phyloP scores from a whole-genome alignment of 2,329 filamentous ascomycete species.

The Trichoderma simmonsii region DNA sequence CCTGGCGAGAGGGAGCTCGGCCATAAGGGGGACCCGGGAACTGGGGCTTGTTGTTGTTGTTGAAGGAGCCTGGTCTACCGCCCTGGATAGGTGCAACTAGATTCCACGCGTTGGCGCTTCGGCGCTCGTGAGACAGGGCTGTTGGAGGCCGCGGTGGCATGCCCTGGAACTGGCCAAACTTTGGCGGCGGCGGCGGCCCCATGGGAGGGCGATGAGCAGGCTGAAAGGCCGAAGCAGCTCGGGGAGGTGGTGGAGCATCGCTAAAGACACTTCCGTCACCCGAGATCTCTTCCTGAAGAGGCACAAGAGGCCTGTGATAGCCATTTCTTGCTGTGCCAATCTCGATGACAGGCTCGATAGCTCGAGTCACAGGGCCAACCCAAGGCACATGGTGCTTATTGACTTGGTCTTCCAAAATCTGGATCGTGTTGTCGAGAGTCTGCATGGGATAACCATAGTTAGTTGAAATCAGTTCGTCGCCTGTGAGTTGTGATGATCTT shows the following conservation, averaged over 20 bases:
- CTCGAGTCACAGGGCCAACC: constrained; percentile 34
- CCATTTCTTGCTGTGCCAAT: constrained; percentile 27
- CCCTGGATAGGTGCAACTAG: constrained; percentile 22
- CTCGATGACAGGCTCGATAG: constrained; percentile 32
- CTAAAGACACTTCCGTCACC: neutral
- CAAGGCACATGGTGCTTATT: constrained; percentile 36
- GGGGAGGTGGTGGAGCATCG: constrained; percentile 23
- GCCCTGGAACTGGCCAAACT: constrained; percentile 32
- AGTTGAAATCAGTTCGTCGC: neutral
- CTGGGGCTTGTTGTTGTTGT: constrained; percentile 19
- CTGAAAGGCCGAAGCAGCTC: constrained; percentile 27
- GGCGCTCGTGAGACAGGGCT: constrained; percentile 27
- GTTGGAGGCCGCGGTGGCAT: constrained; percentile 31
- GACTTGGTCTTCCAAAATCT: constrained; percentile 36
- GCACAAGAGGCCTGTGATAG: constrained; percentile 28
- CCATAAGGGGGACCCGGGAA: constrained; percentile 20
- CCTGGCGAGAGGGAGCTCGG: constrained; percentile 23
- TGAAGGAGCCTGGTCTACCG: constrained; percentile 21
- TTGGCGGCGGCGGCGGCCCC: constrained; percentile 26
- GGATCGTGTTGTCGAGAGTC: constrained; percentile 34
- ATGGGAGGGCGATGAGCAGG: constrained; percentile 20
- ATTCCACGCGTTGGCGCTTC: constrained; percentile 24
- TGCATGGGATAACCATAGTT: constrained; percentile 15
- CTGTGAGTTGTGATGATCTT: neutral
- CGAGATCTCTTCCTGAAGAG: constrained; percentile 1